Evolutionary conservation across 2,329 filamentous ascomycete species (phyloP).

Genomic region (Tolypocladium capitatum): DNA sequence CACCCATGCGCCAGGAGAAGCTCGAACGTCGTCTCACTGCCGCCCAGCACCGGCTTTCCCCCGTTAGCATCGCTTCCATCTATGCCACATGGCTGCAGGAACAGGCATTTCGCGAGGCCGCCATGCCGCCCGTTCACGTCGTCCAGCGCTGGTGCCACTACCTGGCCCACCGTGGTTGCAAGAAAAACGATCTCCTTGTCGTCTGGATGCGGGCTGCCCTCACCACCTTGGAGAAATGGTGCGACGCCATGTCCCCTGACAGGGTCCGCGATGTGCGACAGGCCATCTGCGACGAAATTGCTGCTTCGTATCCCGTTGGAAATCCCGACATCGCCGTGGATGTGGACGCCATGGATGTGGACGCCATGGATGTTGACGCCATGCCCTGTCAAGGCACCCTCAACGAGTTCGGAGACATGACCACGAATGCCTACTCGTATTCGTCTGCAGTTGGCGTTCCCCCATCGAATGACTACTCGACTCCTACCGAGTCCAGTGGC

Average conservation of each 20-base stretch:
- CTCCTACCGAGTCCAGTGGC: neutral
- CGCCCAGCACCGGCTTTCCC: slow-evolving; percentile 3
- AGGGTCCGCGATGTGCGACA: neutral
- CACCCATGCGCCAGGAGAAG: slow-evolving; percentile 10
- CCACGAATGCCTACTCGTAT: too few species aligned
- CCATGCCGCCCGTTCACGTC: neutral
- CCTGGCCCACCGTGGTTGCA: neutral
- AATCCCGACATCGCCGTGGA: neutral
- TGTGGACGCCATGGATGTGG: neutral
- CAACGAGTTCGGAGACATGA: neutral
- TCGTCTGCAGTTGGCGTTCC: neutral
- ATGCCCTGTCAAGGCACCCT: neutral
- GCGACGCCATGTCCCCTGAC: neutral
- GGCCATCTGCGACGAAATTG: neutral
- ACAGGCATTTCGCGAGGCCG: neutral
- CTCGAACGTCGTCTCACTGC: slow-evolving; percentile 9
- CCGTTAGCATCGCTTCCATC: slow-evolving; percentile 9
- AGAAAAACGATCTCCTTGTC: neutral
- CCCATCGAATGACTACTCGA: neutral
- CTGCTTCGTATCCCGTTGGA: neutral
- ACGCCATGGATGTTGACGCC: neutral
- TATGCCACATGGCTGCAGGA: slow-evolving; percentile 15
- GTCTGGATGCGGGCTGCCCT: slow-evolving; percentile 1
- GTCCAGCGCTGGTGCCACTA: neutral
- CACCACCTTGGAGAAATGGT: neutral